Evolutionary conservation across 2,329 filamentous ascomycete species (phyloP).

Genomic region (Camillea tinctor): DNA sequence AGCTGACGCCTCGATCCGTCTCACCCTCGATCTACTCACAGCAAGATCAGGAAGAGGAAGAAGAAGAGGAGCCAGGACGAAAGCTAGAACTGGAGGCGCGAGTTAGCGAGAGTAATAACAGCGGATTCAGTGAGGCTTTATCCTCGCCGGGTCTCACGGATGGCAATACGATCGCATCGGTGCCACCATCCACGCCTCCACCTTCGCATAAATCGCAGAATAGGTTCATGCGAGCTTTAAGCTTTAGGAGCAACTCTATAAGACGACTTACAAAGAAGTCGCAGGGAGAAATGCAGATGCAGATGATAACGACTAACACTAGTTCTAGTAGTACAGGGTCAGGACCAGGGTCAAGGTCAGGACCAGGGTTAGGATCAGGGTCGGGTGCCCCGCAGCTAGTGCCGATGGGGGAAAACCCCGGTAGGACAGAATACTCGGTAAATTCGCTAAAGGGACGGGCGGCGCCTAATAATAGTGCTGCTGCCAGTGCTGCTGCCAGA

Average conservation of each 20-base stretch:
- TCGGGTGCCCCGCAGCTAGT: neutral
- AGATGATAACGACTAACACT: too few relatives aligned
- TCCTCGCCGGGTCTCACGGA: constrained; percentile 30
- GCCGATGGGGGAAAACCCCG: constrained; percentile 17
- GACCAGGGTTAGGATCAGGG: neutral
- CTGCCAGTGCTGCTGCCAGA: neutral
- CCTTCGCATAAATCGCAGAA: constrained; percentile 17
- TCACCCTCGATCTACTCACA: constrained; percentile 33
- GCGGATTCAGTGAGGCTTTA: constrained; percentile 27
- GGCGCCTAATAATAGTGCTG: constrained; percentile 16
- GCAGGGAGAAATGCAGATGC: neutral
- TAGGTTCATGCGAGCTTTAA: constrained; percentile 28
- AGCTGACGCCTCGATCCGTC: constrained; percentile 26
- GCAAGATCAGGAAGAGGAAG: constrained; percentile 14
- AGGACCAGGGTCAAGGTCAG: too few relatives aligned
- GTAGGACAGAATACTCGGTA: constrained; percentile 17
- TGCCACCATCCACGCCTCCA: constrained; percentile 30
- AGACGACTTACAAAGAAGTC: constrained; percentile 29
- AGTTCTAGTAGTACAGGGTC: neutral
- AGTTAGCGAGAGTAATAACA: constrained; percentile 24
- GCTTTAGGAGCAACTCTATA: constrained; percentile 21
- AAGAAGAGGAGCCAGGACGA: neutral
- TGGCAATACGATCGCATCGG: constrained; percentile 28
- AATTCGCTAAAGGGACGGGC: constrained; percentile 12
- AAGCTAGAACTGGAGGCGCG: neutral